These are phyloP conservation scores for Naganishia onofrii DNA, from an alignment of 768 basidiomycete genomes.

Conservation along the genomic window DNA sequence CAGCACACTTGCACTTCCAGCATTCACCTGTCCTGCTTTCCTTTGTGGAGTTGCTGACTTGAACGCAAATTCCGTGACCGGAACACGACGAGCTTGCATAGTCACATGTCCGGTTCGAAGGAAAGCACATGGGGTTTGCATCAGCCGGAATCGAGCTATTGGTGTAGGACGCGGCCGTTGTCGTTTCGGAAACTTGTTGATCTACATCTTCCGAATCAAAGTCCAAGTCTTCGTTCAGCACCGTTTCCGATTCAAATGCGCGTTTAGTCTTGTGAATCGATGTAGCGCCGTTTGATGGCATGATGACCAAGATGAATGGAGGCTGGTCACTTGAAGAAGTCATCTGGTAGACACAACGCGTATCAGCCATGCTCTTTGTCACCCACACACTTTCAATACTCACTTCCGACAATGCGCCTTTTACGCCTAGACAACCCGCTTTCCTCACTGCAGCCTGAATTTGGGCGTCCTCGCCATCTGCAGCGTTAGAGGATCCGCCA, in stretches of 20 bases:
- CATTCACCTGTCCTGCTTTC: conserved; percentile 36
- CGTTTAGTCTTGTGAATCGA: conserved; percentile 15
- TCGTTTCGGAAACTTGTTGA: background rate
- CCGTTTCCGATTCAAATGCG: conserved; percentile 21
- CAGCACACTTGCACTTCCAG: conserved; percentile 47
- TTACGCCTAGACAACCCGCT: conserved; percentile 39
- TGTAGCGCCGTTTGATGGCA: conserved; percentile 35
- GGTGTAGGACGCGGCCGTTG: conserved; percentile 3
- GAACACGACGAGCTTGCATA: conserved; percentile 40
- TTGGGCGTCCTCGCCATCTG: conserved; percentile 28
- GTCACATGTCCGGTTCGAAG: conserved; percentile 43
- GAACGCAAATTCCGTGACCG: conserved; percentile 42
- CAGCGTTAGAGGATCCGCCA: background rate
- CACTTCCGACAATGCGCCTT: conserved; percentile 46
- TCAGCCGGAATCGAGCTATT: conserved; percentile 10
- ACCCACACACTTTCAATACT: conserved; percentile 23
- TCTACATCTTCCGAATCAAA: conserved; percentile 11
- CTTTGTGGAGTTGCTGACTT: conserved; percentile 36
- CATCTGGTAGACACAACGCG: conserved; percentile 37
- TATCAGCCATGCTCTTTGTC: background rate
- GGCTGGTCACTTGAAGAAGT: conserved; percentile 40
- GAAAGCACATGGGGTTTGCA: conserved; percentile 37
- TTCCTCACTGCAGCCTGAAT: conserved; percentile 40
- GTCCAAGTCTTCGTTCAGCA: conserved; percentile 21
- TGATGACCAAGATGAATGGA: conserved; percentile 47